These are phyloP conservation scores for Aureobasidium sp. DNA, from an alignment of 2,329 filamentous ascomycete species.

Conservation along the genomic window DNA sequence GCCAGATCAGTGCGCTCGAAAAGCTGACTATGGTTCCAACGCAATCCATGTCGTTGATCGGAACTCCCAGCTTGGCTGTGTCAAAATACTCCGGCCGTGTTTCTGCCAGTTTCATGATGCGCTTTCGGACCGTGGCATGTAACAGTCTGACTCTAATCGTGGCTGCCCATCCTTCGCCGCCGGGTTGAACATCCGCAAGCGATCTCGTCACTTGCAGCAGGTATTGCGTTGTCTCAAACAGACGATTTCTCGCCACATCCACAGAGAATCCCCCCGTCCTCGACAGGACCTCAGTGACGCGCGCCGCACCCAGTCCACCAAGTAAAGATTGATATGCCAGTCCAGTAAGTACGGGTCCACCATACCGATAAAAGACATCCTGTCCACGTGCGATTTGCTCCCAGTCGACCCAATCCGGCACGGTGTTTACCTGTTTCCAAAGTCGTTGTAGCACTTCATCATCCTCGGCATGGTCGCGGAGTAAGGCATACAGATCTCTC, in stretches of 20 bases:
- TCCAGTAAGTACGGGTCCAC: conserved; percentile 56
- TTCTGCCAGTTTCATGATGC: conserved; percentile 55
- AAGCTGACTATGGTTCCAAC: conserved; percentile 67
- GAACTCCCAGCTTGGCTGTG: conserved; percentile 52
- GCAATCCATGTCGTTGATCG: conserved; percentile 69
- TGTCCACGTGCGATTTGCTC: conserved; percentile 66
- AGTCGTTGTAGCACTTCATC: conserved; percentile 52
- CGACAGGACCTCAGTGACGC: conserved; percentile 66
- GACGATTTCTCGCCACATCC: conserved; percentile 57
- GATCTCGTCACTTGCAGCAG: conserved; percentile 64
- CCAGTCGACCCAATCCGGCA: conserved; percentile 75
- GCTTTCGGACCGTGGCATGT: conserved; percentile 59
- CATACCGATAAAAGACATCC: conserved; percentile 71
- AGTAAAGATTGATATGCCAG: conserved; percentile 60
- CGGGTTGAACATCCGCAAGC: conserved; percentile 59
- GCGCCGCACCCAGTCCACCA: conserved; percentile 64
- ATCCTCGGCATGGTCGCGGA: conserved; percentile 51
- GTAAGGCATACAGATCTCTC: conserved; percentile 57
- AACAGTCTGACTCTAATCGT: conserved; percentile 62
- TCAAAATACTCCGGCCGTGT: conserved; percentile 56
- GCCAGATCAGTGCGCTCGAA: conserved; percentile 59
- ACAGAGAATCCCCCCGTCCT: conserved; percentile 68
- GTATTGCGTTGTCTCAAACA: conserved; percentile 70
- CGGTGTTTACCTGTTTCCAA: conserved; percentile 59
- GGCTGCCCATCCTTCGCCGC: conserved; percentile 58